Conservation (phyloP, 177 flowering plant genomes). For the Vitis hybrid region DNA sequence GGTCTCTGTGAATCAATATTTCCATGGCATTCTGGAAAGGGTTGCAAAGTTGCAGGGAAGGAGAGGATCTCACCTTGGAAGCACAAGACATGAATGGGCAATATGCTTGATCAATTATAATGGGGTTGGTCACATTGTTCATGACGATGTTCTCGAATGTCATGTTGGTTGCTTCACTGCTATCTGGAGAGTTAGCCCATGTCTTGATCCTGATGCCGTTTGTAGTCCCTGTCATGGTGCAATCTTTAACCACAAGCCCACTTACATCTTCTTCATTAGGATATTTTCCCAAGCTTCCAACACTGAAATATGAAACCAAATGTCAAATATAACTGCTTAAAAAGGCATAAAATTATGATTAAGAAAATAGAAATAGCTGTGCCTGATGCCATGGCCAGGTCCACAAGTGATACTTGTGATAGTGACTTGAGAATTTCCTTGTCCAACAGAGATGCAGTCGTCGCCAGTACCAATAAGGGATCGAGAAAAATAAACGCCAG, state of each 20-base stretch:
- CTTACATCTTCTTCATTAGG: slow-evolving; percentile 50
- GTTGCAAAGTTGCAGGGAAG: no score
- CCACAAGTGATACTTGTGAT: slow-evolving; percentile 52
- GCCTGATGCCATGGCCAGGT: slow-evolving; percentile 84
- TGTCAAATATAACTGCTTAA: neutral
- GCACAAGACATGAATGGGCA: slow-evolving; percentile 51
- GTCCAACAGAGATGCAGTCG: slow-evolving; percentile 70
- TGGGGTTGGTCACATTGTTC: slow-evolving; percentile 63
- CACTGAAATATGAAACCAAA: slow-evolving; percentile 23
- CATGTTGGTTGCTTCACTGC: slow-evolving; percentile 54
- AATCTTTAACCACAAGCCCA: slow-evolving; percentile 47
- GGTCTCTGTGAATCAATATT: no score
- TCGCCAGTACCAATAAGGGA: slow-evolving; percentile 60
- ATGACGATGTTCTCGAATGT: slow-evolving; percentile 57
- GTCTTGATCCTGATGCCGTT: slow-evolving; percentile 79
- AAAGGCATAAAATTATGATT: neutral
- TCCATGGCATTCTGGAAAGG: no score
- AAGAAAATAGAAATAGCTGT: neutral
- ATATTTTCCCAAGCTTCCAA: slow-evolving; percentile 71
- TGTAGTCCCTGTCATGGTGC: slow-evolving; percentile 45
- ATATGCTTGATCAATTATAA: slow-evolving; percentile 64
- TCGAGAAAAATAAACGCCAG: slow-evolving; percentile 29
- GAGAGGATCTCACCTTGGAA: slow-evolving; percentile 19
- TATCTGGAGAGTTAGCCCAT: slow-evolving; percentile 55
- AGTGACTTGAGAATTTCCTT: slow-evolving; percentile 48